Evolutionary conservation across 345 rosid genomes (phyloP).

Genomic region (Eucalyptus fibrosa): DNA sequence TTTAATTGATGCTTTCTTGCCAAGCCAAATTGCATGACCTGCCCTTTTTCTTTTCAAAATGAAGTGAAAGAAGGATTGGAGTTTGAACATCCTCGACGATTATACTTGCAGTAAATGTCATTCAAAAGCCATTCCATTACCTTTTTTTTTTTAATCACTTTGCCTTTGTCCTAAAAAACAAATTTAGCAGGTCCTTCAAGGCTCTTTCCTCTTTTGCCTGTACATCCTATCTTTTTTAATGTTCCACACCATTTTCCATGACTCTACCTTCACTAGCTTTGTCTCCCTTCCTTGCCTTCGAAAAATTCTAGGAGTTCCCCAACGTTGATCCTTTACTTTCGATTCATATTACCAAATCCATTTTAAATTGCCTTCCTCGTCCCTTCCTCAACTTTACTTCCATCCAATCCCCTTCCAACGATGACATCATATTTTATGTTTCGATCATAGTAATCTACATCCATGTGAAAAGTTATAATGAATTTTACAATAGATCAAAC

Average conservation of each 20-base stretch:
- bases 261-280: background rate
- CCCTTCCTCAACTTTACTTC: constrained; percentile 1
- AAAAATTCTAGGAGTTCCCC: background rate
- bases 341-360: background rate
- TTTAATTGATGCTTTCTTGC: background rate
- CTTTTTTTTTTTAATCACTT: background rate
- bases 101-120: background rate
- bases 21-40: rapidly evolving
- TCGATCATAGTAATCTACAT: too few species aligned
- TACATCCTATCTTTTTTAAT: too few species aligned
- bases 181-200: background rate
- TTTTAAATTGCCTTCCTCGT: background rate
- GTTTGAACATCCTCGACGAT: background rate
- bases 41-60: background rate
- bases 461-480: too few species aligned
- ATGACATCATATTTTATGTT: too few species aligned
- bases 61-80: background rate
- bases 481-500: too few species aligned
- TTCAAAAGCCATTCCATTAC: background rate
- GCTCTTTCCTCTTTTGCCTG: background rate
- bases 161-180: background rate
- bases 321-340: background rate
- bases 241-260: too few species aligned
- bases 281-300: background rate
- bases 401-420: background rate